Percentiles rank a stretch among this genome's conserved stretches.
These are phyloP conservation scores for Fremontodendron californicum DNA, from an alignment of 345 rosid species.

Conservation along the genomic window DNA sequence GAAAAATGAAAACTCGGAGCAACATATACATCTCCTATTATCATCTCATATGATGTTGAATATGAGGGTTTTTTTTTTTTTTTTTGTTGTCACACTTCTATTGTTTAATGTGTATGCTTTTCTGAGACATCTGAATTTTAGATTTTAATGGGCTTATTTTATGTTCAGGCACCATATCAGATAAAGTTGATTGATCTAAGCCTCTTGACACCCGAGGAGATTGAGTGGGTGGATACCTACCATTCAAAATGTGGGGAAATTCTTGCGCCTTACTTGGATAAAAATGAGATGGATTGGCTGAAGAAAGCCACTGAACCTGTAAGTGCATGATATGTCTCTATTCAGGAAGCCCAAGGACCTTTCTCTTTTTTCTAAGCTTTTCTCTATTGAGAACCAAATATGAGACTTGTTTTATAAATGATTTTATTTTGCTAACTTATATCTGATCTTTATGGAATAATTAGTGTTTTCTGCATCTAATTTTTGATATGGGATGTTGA, in stretches of 20 bases:
- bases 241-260: constrained; percentile 65
- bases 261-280: constrained; percentile 62
- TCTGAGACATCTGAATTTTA: background rate
- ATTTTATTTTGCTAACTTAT: background rate
- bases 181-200: constrained; percentile 65
- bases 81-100: background rate
- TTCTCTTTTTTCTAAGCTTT: background rate
- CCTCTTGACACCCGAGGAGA: constrained; percentile 57
- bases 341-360: no score
- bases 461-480: background rate
- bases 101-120: background rate
- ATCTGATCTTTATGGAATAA: background rate
- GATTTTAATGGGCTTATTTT: background rate
- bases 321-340: constrained; percentile 21
- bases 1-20: no score
- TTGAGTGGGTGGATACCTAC: constrained; percentile 73
- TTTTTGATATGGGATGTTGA: no score
- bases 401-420: background rate
- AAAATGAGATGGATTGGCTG: constrained; percentile 76
- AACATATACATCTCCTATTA: no score
- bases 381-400: background rate
- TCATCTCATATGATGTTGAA: background rate
- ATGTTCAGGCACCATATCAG: constrained; percentile 78
- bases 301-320: constrained; percentile 80
- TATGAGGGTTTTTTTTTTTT: background rate